phyloP scores from a whole-genome alignment of 352 stramenopile genomes.

The Globisporangium emineosum region DNA sequence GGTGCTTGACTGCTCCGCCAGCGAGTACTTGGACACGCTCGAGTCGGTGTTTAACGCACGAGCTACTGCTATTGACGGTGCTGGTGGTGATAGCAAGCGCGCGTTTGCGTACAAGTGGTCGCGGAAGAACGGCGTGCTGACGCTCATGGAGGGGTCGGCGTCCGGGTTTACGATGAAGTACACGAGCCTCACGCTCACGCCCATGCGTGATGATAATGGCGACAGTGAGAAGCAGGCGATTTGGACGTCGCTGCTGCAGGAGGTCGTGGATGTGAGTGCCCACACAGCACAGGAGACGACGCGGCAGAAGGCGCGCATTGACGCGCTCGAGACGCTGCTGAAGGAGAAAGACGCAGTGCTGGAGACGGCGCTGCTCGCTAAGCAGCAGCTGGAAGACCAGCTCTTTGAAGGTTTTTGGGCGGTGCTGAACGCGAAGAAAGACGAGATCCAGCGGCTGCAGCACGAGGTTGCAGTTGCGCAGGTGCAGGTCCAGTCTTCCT shows the following conservation, averaged over 20 bases:
- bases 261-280: slow-evolving; percentile 20
- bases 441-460: slow-evolving; percentile 48
- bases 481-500: not conserved
- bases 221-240: slow-evolving; percentile 10
- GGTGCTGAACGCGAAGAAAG: slow-evolving; percentile 61
- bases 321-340: slow-evolving; percentile 32
- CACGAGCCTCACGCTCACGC: slow-evolving; percentile 28
- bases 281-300: slow-evolving; percentile 12
- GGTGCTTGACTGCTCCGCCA: slow-evolving; percentile 37
- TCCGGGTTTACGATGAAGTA: slow-evolving; percentile 55
- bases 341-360: slow-evolving; percentile 43
- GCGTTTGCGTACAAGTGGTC: slow-evolving; percentile 48
- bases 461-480: slow-evolving; percentile 24
- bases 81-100: not conserved
- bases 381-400: slow-evolving; percentile 42
- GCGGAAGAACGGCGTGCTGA: slow-evolving; percentile 28
- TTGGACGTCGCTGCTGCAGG: slow-evolving; percentile 33
- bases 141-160: slow-evolving; percentile 41
- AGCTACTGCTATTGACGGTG: slow-evolving; percentile 10
- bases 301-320: slow-evolving; percentile 22
- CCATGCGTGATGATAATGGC: not conserved
- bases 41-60: slow-evolving; percentile 11
- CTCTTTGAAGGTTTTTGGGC: slow-evolving; percentile 44
- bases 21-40: slow-evolving; percentile 33
- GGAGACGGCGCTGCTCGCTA: slow-evolving; percentile 34